Evolutionary conservation across 148 eudicot species (phyloP), one percentile per base, ranked within the genome.

Genomic region (Heliamphora exappendiculata): DNA sequence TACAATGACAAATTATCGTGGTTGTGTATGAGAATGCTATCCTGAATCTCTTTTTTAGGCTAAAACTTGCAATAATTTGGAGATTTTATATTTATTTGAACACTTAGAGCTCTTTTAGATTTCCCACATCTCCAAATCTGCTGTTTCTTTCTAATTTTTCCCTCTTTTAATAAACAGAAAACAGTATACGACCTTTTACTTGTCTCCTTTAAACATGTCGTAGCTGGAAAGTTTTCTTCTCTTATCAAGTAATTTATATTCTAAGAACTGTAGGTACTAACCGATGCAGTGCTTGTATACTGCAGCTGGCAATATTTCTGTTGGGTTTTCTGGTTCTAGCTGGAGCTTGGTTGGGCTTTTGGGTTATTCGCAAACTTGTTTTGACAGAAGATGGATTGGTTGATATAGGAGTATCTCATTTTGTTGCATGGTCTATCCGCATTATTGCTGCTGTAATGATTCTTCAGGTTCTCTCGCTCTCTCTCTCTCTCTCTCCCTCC

Each of bases 261-360:
- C 59, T 69, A 67, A 44, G 66, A 42, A 34, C 51, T 31, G 31
- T 69, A 20, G 31, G 49, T 22, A 55, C 24, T 68, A 62, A 53
- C 78, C 58, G 72, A 76, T 54, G 47, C 29, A 2, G 16, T 77
- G 14, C 34, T 45, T 42, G 41, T 88, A 57, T 78, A 68, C 64
- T 85, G 87, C 94, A 96, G 99, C 80, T 96, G 79, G 89, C 84
- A 55, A 69, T 83, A 72, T 88, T 89, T 84, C 71, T 90, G 72
- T 31, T 87, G 77, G 78, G 90, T 62, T 91, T 93, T 78, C 75
- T 93, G 82, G 82, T 81, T 64, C 82, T 96, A 75, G 79, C 85
- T 80, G 99, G 99, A 82, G 96, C 99, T 82, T 91, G 97, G 94
- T 80, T 93, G 88, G 99, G 99, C 62, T 93, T 91, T 79, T 96